A percentile compares a stretch with the other conserved stretches of the same genome.
Conservation (phyloP, 1,284 basidiomycete genomes). For the Rugiboletus extremiorientalis region DNA sequence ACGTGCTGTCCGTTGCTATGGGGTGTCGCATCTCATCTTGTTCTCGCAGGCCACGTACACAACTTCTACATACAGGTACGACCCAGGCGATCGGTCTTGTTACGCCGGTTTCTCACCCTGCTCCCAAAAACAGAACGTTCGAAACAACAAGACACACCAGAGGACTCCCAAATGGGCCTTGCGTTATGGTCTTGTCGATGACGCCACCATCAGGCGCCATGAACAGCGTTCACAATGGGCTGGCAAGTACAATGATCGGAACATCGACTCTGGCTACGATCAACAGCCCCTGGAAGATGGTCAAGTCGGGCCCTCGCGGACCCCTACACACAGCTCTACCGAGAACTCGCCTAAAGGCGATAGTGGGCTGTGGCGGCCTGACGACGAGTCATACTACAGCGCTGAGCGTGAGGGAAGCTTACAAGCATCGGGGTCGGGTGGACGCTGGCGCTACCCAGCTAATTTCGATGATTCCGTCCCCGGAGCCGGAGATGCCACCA, state of each 20-base stretch:
- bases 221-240: slow-evolving; percentile 86
- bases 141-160: slow-evolving; percentile 90
- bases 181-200: slow-evolving; percentile 85
- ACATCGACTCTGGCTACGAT: slow-evolving; percentile 70
- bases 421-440: slow-evolving; percentile 34
- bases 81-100: neutral
- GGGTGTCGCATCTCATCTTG: slow-evolving; percentile 9
- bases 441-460: slow-evolving; percentile 80
- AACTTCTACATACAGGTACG: slow-evolving; percentile 90
- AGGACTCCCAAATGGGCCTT: slow-evolving; percentile 96
- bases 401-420: slow-evolving; percentile 40
- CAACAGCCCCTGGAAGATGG: slow-evolving; percentile 78
- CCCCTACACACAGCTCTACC: slow-evolving; percentile 8
- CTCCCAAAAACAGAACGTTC: slow-evolving; percentile 66
- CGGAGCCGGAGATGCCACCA: slow-evolving; percentile 40
- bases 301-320: slow-evolving; percentile 43
- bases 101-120: slow-evolving; percentile 10
- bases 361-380: slow-evolving; percentile 60
- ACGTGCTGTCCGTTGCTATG: slow-evolving; percentile 18
- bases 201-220: slow-evolving; percentile 71
- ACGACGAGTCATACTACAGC: slow-evolving; percentile 74
- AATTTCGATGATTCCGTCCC: slow-evolving; percentile 69
- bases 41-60: slow-evolving; percentile 67
- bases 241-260: slow-evolving; percentile 80
- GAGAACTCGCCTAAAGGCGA: slow-evolving; percentile 39